A percentile compares a stretch with the other conserved stretches of the same genome.
These are phyloP conservation scores for Pleodorina starrii DNA, from an alignment of 139 green algal genomes.

Conservation along the genomic window DNA sequence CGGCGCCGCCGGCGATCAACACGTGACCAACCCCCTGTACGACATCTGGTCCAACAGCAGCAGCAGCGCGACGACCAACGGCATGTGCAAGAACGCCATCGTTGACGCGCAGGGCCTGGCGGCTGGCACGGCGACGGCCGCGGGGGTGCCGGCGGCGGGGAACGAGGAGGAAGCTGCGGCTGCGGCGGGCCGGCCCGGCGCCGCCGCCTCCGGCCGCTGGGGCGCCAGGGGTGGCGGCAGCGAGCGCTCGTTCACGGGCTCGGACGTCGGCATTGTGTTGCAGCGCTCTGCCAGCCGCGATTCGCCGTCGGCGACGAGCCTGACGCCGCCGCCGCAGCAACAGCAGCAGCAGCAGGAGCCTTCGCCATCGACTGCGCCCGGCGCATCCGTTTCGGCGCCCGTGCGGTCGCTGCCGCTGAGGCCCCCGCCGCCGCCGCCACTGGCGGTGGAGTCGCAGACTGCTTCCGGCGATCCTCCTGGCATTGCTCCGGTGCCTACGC, in stretches of 20 bases:
- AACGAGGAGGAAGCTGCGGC: neutral
- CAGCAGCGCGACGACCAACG: conserved; percentile 17
- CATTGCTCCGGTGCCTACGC: neutral
- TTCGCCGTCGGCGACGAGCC: neutral
- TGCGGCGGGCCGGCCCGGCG: neutral
- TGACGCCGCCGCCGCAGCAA: too few species aligned
- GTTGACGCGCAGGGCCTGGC: neutral
- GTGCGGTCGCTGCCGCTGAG: neutral
- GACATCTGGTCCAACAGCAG: conserved; percentile 35
- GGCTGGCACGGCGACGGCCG: too few species aligned
- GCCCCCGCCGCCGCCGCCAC: too few species aligned
- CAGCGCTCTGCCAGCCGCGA: neutral
- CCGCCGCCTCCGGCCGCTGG: neutral
- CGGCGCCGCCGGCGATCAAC: neutral
- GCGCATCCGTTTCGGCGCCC: neutral
- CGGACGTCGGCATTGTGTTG: neutral
- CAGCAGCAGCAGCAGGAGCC: neutral
- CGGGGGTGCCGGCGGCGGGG: neutral
- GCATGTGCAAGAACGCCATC: neutral
- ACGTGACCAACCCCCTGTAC: conserved; percentile 30
- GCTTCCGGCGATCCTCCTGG: neutral
- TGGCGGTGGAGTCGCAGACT: too few species aligned
- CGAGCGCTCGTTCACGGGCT: neutral
- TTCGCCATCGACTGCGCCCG: neutral
- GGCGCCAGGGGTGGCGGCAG: neutral